Evolutionary conservation across 805 yeast genomes (phyloP).

Genomic region (Candida methanosorbosa): DNA sequence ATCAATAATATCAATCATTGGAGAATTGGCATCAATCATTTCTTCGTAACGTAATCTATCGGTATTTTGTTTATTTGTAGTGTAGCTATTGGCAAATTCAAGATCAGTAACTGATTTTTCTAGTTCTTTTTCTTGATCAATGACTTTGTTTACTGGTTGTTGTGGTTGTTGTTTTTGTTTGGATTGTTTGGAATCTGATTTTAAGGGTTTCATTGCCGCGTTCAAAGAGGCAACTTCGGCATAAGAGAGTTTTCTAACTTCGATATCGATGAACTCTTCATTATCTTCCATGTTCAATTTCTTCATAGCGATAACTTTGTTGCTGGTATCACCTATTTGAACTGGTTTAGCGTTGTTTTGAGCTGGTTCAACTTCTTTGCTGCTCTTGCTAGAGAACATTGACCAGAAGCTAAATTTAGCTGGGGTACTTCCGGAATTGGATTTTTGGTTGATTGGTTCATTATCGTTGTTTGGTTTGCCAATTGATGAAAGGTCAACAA

Average conservation of each 20-base stretch:
- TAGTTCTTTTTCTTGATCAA: slow-evolving; percentile 22
- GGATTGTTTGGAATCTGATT: background rate
- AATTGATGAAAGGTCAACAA: no score
- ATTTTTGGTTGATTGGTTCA: no score
- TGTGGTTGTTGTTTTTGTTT: background rate
- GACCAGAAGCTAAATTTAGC: no score
- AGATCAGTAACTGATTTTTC: slow-evolving; percentile 24
- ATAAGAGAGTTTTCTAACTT: slow-evolving; percentile 39
- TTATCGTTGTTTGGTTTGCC: no score
- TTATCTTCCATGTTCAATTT: slow-evolving; percentile 10
- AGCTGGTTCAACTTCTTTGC: no score
- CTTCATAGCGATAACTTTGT: slow-evolving; percentile 27
- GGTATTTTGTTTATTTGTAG: slow-evolving; percentile 7
- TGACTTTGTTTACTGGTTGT: slow-evolving; percentile 5
- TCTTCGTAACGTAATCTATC: slow-evolving; percentile 1
- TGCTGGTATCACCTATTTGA: no score
- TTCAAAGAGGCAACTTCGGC: slow-evolving; percentile 40
- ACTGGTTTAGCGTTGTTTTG: no score
- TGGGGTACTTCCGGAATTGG: no score
- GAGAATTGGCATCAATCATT: background rate
- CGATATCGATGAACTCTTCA: slow-evolving; percentile 36
- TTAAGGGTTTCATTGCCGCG: background rate
- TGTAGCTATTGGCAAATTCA: slow-evolving; percentile 18
- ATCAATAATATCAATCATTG: slow-evolving; percentile 2
- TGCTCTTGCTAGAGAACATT: no score